Evolutionary conservation across 352 stramenopile genomes (phyloP).

Genomic region (Pythium oligandrum): DNA sequence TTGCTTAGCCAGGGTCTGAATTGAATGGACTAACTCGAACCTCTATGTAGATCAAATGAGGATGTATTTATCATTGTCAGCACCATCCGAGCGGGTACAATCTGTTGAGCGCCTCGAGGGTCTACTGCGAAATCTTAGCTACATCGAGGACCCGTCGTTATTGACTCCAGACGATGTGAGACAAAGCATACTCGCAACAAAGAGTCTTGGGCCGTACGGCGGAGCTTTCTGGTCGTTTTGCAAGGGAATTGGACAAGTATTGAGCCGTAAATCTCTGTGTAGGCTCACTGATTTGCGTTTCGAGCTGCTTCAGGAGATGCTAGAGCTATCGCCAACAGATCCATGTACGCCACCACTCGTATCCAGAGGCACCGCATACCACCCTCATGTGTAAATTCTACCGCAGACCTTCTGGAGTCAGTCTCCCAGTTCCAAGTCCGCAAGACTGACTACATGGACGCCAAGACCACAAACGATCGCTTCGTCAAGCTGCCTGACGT

Average conservation of each 20-base stretch:
- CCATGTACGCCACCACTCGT: conserved; percentile 8
- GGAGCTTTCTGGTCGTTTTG: conserved; percentile 5
- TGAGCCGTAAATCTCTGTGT: background rate
- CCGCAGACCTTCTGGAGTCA: conserved; percentile 2
- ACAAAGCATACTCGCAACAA: conserved; percentile 7
- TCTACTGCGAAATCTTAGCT: conserved; percentile 11
- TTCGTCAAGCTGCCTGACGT: conserved; percentile 17
- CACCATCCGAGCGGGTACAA: conserved; percentile 4
- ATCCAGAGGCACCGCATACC: background rate
- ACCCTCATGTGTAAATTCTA: conserved; percentile 1
- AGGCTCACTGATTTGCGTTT: conserved; percentile 20
- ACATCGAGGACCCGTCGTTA: conserved; percentile 15
- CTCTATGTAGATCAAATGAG: conserved; percentile 8
- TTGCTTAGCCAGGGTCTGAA: too few species aligned
- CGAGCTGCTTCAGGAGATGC: conserved; percentile 16
- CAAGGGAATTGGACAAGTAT: conserved; percentile 1
- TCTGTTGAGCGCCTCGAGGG: conserved; percentile 8
- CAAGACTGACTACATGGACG: conserved; percentile 8
- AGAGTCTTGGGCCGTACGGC: conserved; percentile 13
- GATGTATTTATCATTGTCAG: conserved; percentile 11
- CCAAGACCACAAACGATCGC: conserved; percentile 9
- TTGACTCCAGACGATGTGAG: conserved; percentile 13
- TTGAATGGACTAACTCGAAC: too few species aligned
- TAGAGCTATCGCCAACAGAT: conserved; percentile 10
- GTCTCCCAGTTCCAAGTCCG: conserved; percentile 15